Conservation (phyloP, 2,329 filamentous ascomycete genomes). For the Talaromyces sp. region DNA sequence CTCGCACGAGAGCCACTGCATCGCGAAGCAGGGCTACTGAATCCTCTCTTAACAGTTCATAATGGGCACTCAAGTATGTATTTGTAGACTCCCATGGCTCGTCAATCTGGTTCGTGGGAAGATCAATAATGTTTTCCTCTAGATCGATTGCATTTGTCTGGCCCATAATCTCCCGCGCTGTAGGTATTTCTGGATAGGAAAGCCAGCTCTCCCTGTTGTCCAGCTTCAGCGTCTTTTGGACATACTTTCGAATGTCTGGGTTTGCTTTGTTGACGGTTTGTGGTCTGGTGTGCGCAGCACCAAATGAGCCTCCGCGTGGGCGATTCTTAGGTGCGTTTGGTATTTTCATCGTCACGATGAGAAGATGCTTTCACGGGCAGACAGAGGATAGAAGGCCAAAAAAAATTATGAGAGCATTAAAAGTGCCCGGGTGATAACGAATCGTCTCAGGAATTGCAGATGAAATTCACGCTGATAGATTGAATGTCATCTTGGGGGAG, state of each 20-base stretch:
- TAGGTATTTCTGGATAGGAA: slow-evolving; percentile 40
- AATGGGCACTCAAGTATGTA: slow-evolving; percentile 69
- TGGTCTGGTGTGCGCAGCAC: not conserved
- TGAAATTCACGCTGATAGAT: not conserved
- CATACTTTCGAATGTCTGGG: slow-evolving; percentile 31
- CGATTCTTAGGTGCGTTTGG: slow-evolving; percentile 1
- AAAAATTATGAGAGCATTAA: not conserved
- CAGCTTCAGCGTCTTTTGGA: slow-evolving; percentile 20
- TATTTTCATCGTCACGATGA: not conserved
- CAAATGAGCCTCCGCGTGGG: not conserved
- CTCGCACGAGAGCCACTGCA: slow-evolving; percentile 58
- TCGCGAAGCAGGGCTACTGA: slow-evolving; percentile 65
- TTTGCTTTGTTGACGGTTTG: slow-evolving; percentile 21
- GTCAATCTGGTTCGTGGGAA: slow-evolving; percentile 54
- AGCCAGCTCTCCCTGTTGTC: slow-evolving; percentile 31
- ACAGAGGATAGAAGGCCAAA: not conserved
- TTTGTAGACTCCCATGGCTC: slow-evolving; percentile 59
- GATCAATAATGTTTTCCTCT: slow-evolving; percentile 30
- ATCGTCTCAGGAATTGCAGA: not conserved
- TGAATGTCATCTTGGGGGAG: not conserved
- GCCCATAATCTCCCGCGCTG: slow-evolving; percentile 38
- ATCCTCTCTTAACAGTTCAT: slow-evolving; percentile 73
- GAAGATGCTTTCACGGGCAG: not conserved
- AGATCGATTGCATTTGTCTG: slow-evolving; percentile 18
- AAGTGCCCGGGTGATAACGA: too few relatives aligned